Evolutionary conservation across 1,284 basidiomycete genomes (phyloP).

Genomic region (Cronartium quercuum): DNA sequence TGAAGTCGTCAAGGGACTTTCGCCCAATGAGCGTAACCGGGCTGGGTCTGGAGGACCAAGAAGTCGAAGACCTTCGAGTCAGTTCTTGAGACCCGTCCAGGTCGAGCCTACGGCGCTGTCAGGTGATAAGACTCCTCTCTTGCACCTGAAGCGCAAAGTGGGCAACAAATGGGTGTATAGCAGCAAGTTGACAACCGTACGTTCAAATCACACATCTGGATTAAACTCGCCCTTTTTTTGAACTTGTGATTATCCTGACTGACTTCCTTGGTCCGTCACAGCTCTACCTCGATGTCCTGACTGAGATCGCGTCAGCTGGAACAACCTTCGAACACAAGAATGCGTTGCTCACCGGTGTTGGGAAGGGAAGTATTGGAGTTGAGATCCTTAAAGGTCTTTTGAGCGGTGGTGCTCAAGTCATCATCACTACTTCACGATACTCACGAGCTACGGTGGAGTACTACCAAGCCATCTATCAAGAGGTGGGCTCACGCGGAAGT

Average conservation of each 20-base stretch:
- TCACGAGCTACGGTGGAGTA: slow-evolving; percentile 90
- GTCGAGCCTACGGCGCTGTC: slow-evolving; percentile 66
- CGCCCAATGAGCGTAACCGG: slow-evolving; percentile 40
- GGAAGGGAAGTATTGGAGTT: slow-evolving; percentile 92
- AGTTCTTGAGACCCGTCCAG: slow-evolving; percentile 83
- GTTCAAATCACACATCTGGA: slow-evolving; percentile 45
- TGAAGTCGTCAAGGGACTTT: slow-evolving; percentile 65
- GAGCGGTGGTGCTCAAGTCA: slow-evolving; percentile 88
- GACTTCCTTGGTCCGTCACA: slow-evolving; percentile 8
- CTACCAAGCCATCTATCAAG: slow-evolving; percentile 96
- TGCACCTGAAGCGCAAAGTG: slow-evolving; percentile 96
- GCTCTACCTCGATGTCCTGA: slow-evolving; percentile 77
- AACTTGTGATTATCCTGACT: neutral
- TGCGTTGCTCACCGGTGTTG: slow-evolving; percentile 91
- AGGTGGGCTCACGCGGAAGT: slow-evolving; percentile 85
- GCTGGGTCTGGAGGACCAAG: slow-evolving; percentile 51
- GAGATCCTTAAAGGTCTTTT: slow-evolving; percentile 94
- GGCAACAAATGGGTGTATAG: slow-evolving; percentile 93
- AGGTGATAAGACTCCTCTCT: slow-evolving; percentile 83
- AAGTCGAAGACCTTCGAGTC: slow-evolving; percentile 77
- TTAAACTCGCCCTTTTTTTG: neutral
- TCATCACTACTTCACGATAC: slow-evolving; percentile 94
- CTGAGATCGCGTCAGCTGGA: slow-evolving; percentile 95
- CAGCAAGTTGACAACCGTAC: slow-evolving; percentile 70
- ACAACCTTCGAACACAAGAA: slow-evolving; percentile 99